These are phyloP conservation scores for Urochloa ruziziensis DNA, from an alignment of 176 grass and related monocot species.

Conservation along the genomic window DNA sequence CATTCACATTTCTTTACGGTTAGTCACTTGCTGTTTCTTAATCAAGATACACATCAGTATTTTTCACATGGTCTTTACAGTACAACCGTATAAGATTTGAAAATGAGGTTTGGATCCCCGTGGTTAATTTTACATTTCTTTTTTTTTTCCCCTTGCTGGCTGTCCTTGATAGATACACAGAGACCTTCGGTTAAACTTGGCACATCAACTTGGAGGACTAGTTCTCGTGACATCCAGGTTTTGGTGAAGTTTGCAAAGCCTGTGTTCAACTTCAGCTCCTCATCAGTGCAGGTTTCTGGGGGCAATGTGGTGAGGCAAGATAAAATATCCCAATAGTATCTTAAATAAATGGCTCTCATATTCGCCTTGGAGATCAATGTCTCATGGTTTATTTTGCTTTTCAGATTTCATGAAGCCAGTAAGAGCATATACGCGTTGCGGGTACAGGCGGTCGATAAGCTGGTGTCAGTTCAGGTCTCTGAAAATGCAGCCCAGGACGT, in stretches of 20 bases:
- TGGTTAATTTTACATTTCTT: background rate
- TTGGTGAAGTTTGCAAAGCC: slow-evolving; percentile 90
- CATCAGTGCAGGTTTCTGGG: slow-evolving; percentile 60
- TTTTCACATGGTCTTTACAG: too few species aligned
- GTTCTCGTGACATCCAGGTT: slow-evolving; percentile 54
- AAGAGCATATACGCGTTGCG: slow-evolving; percentile 69
- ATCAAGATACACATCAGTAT: too few species aligned
- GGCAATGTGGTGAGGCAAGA: slow-evolving; percentile 72
- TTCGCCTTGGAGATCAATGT: background rate
- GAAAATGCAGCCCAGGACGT: slow-evolving; percentile 74
- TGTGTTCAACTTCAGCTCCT: slow-evolving; percentile 87
- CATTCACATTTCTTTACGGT: slow-evolving; percentile 94
- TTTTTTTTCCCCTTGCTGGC: background rate
- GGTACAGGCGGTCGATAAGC: slow-evolving; percentile 56
- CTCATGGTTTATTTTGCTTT: slow-evolving; percentile 17
- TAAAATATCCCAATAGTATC: background rate
- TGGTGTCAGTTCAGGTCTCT: slow-evolving; percentile 67
- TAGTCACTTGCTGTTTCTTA: background rate
- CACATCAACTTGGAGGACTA: slow-evolving; percentile 63
- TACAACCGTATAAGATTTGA: too few species aligned
- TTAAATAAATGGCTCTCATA: background rate
- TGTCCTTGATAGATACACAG: slow-evolving; percentile 41
- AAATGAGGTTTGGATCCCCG: background rate
- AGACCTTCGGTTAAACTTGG: slow-evolving; percentile 76
- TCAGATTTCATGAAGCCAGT: slow-evolving; percentile 81